Evolutionary conservation across 225 moss, liverwort and hornwort genomes (phyloP).

Genomic region (Marchantia paleacea): DNA sequence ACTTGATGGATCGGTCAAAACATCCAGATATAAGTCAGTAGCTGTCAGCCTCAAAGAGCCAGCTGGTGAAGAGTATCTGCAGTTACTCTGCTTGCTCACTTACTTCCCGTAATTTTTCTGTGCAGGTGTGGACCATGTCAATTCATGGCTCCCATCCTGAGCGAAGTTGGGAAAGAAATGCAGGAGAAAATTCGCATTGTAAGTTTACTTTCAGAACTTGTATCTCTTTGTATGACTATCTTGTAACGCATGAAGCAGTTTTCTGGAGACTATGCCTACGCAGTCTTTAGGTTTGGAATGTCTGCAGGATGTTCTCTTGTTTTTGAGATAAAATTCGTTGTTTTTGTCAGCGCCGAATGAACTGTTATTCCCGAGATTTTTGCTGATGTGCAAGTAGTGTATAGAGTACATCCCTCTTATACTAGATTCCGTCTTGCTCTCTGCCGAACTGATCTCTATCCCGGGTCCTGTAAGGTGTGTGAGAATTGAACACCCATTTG

Average conservation of each 20-base stretch:
- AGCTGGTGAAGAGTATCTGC: too few species aligned
- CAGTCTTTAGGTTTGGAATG: neutral
- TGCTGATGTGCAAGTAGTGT: neutral
- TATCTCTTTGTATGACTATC: neutral
- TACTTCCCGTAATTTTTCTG: neutral
- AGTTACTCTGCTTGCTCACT: too few species aligned
- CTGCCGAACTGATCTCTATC: neutral
- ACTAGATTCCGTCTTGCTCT: neutral
- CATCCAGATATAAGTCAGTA: too few species aligned
- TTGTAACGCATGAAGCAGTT: neutral
- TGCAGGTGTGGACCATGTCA: constrained; percentile 98
- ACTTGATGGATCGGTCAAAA: too few species aligned
- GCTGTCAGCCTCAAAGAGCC: too few species aligned
- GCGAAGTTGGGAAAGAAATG: constrained; percentile 61
- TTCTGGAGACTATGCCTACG: neutral
- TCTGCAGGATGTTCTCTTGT: neutral
- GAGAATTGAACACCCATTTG: neutral
- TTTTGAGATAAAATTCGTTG: neutral
- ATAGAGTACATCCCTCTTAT: neutral
- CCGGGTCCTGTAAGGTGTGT: neutral
- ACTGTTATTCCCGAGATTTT: neutral
- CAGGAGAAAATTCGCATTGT: constrained; percentile 77
- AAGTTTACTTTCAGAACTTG: constrained; percentile 31
- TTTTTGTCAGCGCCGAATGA: neutral
- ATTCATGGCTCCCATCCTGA: constrained; percentile 86